Evolutionary conservation across 176 grass and related monocot species (phyloP).

Genomic region (Alopecurus myosuroides): DNA sequence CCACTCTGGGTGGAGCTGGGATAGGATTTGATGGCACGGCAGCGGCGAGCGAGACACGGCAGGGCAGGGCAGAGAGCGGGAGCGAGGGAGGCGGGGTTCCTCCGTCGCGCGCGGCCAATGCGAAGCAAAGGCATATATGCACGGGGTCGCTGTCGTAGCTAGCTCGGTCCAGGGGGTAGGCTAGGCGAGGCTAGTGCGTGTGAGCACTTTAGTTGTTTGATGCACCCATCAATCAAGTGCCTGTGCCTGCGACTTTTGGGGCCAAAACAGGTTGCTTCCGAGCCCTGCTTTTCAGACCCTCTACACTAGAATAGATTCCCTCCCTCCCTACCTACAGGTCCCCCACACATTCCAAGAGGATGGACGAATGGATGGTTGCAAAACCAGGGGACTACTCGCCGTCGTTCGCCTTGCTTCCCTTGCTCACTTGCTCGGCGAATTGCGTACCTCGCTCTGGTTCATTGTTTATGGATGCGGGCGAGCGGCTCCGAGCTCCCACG

Average conservation of each 20-base stretch:
- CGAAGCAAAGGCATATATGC: neutral
- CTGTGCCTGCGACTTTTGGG: conserved; percentile 27
- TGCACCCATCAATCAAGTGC: conserved; percentile 32
- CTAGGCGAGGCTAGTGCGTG: neutral
- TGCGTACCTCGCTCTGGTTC: neutral
- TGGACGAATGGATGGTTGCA: neutral
- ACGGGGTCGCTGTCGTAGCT: neutral
- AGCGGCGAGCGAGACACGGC: neutral
- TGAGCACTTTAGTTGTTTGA: conserved; percentile 17
- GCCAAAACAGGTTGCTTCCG: conserved; percentile 27
- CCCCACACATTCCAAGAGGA: neutral
- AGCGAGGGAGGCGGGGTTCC: neutral
- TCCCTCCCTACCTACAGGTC: neutral
- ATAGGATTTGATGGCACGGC: neutral
- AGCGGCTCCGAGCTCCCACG: neutral
- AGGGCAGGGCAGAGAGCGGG: neutral
- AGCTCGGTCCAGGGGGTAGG: neutral
- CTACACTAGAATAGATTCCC: conserved; percentile 33
- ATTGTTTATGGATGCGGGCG: neutral
- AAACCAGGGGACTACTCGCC: neutral
- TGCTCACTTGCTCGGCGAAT: neutral
- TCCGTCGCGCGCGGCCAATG: neutral
- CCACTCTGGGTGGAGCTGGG: neutral
- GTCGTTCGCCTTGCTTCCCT: neutral
- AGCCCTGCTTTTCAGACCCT: conserved; percentile 7